phyloP scores from a whole-genome alignment of 2,329 filamentous ascomycete species.

The Pseudogymnoascus sp. region DNA sequence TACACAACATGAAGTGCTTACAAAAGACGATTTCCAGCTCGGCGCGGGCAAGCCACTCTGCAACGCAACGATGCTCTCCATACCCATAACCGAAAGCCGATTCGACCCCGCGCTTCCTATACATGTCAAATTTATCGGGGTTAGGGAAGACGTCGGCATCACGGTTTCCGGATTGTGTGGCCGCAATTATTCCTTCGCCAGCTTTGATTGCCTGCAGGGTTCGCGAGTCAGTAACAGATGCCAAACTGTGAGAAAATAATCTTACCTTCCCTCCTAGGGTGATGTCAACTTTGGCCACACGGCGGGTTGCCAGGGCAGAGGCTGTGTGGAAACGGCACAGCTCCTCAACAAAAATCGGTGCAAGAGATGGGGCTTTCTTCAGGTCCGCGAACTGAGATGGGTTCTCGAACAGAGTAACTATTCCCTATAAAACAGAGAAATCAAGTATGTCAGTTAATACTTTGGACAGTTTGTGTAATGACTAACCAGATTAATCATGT shows the following conservation, averaged over 20 bases:
- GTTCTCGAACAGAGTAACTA: constrained; percentile 36
- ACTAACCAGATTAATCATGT: constrained; percentile 39
- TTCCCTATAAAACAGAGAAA: constrained; percentile 26
- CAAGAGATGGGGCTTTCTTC: constrained; percentile 31
- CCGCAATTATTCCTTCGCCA: constrained; percentile 39
- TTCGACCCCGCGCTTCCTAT: constrained; percentile 28
- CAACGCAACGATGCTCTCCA: constrained; percentile 38
- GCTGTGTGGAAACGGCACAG: constrained; percentile 40
- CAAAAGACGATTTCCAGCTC: constrained; percentile 37
- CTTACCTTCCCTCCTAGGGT: constrained; percentile 33
- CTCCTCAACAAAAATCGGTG: constrained; percentile 37
- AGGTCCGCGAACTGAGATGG: constrained; percentile 35
- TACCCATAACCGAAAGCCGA: constrained; percentile 38
- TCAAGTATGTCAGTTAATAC: neutral
- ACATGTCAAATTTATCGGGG: constrained; percentile 37
- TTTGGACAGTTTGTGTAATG: neutral
- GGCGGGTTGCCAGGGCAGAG: constrained; percentile 38
- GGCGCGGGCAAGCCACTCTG: constrained; percentile 34
- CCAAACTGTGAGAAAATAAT: neutral
- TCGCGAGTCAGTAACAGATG: neutral
- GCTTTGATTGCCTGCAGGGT: constrained; percentile 26
- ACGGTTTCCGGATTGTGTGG: constrained; percentile 39
- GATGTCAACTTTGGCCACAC: constrained; percentile 40
- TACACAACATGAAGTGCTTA: constrained; percentile 21
- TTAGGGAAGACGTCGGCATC: constrained; percentile 36